A percentile compares a stretch with the other conserved stretches of the same genome.
Evolutionary conservation across 2,329 filamentous ascomycete genomes (phyloP).

Genomic region (Neonectria coccinea): DNA sequence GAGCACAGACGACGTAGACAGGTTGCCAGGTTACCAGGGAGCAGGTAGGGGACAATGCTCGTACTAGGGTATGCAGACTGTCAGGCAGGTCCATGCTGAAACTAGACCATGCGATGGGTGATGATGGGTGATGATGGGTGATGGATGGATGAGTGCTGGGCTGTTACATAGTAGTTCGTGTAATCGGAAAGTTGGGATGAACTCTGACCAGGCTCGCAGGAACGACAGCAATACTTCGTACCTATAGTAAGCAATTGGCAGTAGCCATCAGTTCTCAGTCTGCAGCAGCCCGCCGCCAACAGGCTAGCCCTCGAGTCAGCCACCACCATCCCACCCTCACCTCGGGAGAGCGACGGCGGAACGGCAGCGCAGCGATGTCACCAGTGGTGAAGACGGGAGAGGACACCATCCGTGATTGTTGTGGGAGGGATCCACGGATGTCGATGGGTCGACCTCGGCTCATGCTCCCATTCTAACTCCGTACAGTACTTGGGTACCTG

Average conservation of each 20-base stretch:
- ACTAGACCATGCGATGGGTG: constrained; percentile 10
- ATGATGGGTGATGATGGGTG: not conserved
- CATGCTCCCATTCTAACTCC: not conserved
- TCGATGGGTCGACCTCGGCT: not conserved
- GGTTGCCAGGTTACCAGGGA: not conserved
- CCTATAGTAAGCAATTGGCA: not conserved
- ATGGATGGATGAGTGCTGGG: constrained; percentile 1
- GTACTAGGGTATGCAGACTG: constrained; percentile 7
- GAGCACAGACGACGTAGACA: constrained; percentile 17
- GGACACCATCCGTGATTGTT: not conserved
- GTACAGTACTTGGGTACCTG: not conserved
- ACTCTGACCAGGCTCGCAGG: constrained; percentile 2
- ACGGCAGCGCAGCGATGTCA: not conserved
- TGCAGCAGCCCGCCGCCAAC: not conserved
- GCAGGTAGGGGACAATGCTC: too few species aligned
- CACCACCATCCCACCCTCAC: not conserved
- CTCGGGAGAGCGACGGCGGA: not conserved
- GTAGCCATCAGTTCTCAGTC: constrained; percentile 2
- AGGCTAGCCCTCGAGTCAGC: not conserved
- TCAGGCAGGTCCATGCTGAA: constrained; percentile 20
- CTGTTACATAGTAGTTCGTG: not conserved
- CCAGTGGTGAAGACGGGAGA: not conserved
- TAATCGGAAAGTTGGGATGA: constrained; percentile 25
- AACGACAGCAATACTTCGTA: not conserved
- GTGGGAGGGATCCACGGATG: not conserved